A percentile compares a stretch with the other conserved stretches of the same genome.
phyloP scores from a whole-genome alignment of 129 eudicot species.

The Oenanthe sinensis region DNA sequence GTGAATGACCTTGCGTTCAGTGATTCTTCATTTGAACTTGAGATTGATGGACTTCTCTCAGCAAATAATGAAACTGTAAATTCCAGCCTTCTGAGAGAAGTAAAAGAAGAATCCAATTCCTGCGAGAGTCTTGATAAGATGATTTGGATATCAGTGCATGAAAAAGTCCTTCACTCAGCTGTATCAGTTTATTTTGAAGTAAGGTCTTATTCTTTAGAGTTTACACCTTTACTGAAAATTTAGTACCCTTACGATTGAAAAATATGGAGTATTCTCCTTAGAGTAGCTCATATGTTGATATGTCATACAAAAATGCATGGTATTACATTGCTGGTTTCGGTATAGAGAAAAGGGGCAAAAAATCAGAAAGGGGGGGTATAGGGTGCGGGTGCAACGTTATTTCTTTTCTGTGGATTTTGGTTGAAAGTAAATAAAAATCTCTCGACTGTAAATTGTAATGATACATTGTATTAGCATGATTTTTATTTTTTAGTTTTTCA shows the following conservation, averaged over 20 bases:
- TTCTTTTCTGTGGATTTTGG: neutral
- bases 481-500: neutral
- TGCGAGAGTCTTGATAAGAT: constrained; percentile 46
- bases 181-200: constrained; percentile 61
- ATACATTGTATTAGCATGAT: neutral
- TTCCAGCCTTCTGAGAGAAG: constrained; percentile 16
- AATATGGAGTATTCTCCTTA: neutral
- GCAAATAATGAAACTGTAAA: constrained; percentile 19
- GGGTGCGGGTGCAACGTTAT: neutral
- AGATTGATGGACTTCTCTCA: constrained; percentile 64
- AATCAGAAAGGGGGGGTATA: neutral
- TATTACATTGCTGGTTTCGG: neutral
- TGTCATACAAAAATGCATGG: neutral
- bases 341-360: neutral
- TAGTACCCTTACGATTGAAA: neutral
- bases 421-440: neutral
- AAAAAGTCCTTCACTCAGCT: constrained; percentile 64
- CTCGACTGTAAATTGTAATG: neutral
- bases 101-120: constrained; percentile 26
- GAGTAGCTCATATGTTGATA: neutral
- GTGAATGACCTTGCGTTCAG: constrained; percentile 52
- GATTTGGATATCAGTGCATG: constrained; percentile 65
- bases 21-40: constrained; percentile 50
- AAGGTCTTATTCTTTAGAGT: constrained; percentile 18
- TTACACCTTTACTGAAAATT: neutral